These are phyloP conservation scores for Dunaliella sp. DNA, from an alignment of 139 green algal species.

Conservation along the genomic window DNA sequence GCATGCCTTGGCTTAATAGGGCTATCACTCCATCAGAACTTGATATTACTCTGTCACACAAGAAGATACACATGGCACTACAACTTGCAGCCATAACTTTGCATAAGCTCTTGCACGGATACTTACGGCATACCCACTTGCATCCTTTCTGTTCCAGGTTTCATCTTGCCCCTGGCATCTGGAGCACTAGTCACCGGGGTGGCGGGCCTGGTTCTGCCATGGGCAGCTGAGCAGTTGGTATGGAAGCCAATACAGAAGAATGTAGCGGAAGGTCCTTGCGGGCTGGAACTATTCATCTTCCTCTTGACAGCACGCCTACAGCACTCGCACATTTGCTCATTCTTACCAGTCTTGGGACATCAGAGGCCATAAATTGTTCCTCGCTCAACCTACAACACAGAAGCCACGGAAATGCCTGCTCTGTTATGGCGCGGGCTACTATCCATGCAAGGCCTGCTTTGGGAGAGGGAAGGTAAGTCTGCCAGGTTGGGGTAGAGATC, in stretches of 20 bases:
- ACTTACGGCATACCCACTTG: too few relatives aligned
- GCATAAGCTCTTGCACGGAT: neutral
- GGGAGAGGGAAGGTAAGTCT: neutral
- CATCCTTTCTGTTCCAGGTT: too few relatives aligned
- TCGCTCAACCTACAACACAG: neutral
- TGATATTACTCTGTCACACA: neutral
- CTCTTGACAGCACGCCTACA: neutral
- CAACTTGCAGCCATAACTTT: neutral
- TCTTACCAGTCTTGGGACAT: neutral
- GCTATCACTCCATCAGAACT: neutral
- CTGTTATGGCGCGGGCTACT: conserved; percentile 1
- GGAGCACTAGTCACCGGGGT: neutral
- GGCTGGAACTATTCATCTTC: neutral
- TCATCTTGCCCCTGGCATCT: neutral
- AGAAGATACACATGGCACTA: neutral
- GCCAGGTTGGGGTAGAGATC: neutral
- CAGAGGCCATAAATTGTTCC: too few relatives aligned
- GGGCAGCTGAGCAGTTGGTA: neutral
- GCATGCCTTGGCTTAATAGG: too few relatives aligned
- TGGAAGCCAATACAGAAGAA: neutral
- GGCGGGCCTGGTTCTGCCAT: neutral
- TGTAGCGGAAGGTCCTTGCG: neutral
- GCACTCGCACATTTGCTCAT: too few relatives aligned
- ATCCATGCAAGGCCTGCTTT: neutral
- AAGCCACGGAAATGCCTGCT: neutral